Evolutionary conservation across 2,329 filamentous ascomycete species (phyloP), one percentile per base, ranked within the genome.

Genomic region (Penicillium crustosum): DNA sequence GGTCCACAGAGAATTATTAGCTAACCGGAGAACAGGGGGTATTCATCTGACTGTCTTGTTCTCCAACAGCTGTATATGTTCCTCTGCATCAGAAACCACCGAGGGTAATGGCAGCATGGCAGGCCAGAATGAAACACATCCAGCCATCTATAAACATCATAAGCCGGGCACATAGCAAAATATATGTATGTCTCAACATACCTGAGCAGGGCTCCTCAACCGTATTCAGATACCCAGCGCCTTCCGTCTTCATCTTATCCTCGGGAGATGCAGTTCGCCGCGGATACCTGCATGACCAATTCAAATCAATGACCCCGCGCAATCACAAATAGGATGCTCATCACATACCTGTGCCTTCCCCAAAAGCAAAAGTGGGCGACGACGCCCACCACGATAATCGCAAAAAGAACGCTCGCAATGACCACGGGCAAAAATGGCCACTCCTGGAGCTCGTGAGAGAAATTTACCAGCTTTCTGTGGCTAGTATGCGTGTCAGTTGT

Each of bases 101-200:
- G 29, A 55, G 53, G 38, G 53, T 51, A 51, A 55, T 49, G 27
- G n/a, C 53, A 55, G 53, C 53, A n/a, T 50, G 47, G n/a, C 38
- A 55, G 29, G 47, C 45, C 21, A 50, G 25, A 31, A 55, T 35
- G n/a, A 55, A 51, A 25, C 21, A 13, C 21, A 29, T 31, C 53
- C 45, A 55, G 21, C 53, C 45, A 31, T 55, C 53, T 55, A n/a
- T 55, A 21, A 35, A 36, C 0, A 23, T n/a, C 10, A 19, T 55
- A 21, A 55, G 53, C 29, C 5, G 13, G 29, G 44, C 13, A 17
- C 19, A 35, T 3, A 29, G 23, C 33, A 38, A 50, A 21, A 31
- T n/a, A 17, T 23, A 33, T 35, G 15, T 21, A 17, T 17, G 6
- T 21, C 38, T 42, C 44, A n/a, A 43, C 53, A 38, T n/a, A 51